Percentiles rank a stretch among this genome's conserved stretches.
phyloP scores from a whole-genome alignment of 208 protist genomes.

The Wallacemonas sp. region DNA sequence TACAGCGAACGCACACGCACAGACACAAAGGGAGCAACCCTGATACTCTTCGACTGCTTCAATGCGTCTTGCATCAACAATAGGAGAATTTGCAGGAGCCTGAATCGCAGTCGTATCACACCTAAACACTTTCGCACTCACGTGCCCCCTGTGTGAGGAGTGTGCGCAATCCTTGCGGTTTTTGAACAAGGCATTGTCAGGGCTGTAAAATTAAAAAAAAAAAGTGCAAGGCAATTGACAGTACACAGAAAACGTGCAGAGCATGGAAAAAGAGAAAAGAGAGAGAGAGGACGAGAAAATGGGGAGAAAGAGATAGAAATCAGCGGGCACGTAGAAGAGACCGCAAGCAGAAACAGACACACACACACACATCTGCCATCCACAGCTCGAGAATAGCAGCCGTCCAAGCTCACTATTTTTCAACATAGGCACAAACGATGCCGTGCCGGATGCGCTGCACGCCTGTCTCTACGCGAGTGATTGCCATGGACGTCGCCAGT shows the following conservation, averaged over 20 bases:
- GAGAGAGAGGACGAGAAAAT: conserved; percentile 8
- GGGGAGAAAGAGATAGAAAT: no score
- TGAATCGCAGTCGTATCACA: neutral
- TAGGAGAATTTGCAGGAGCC: neutral
- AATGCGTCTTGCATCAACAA: neutral
- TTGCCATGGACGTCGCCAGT: no score
- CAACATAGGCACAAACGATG: no score
- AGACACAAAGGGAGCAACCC: neutral
- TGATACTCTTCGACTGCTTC: conserved; percentile 1
- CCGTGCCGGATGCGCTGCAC: no score
- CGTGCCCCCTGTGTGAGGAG: no score
- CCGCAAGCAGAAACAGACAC: neutral
- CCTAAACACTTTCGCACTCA: neutral
- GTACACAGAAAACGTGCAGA: neutral
- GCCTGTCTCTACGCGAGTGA: no score
- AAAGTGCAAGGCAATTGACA: neutral
- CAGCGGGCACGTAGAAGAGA: neutral
- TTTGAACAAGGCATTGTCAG: no score
- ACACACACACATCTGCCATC: neutral
- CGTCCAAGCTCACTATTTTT: neutral
- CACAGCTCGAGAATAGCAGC: neutral
- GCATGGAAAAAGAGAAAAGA: neutral
- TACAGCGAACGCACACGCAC: no score
- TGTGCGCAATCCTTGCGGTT: no score
- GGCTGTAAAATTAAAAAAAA: neutral